Conservation (phyloP, 2,329 filamentous ascomycete genomes). For the Amauroascus niger region DNA sequence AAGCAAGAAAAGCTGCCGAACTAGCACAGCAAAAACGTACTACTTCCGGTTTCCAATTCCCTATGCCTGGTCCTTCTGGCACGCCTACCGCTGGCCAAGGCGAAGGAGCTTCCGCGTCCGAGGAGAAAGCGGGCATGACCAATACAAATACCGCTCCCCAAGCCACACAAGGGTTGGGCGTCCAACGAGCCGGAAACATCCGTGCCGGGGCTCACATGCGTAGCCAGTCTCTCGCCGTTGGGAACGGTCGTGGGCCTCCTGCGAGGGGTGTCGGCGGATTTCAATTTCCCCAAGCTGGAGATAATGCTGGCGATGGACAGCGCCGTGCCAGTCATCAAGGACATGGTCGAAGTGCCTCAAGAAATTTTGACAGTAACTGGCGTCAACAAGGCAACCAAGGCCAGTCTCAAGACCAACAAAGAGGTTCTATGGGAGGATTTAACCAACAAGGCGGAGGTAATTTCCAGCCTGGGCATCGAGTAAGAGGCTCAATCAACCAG, state of each 20-base stretch:
- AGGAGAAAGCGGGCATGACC: slow-evolving; percentile 32
- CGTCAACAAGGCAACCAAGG: slow-evolving; percentile 60
- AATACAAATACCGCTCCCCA: slow-evolving; percentile 33
- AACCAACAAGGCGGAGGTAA: slow-evolving; percentile 57
- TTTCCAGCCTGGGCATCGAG: slow-evolving; percentile 88
- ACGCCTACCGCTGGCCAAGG: slow-evolving; percentile 41
- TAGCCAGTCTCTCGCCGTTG: slow-evolving; percentile 44
- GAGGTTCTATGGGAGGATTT: slow-evolving; percentile 49
- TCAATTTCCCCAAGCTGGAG: slow-evolving; percentile 53
- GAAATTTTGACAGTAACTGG: slow-evolving; percentile 98
- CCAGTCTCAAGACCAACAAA: slow-evolving; percentile 42
- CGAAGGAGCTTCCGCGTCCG: slow-evolving; percentile 48
- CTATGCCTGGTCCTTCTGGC: slow-evolving; percentile 59
- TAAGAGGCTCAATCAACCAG: slow-evolving; percentile 69
- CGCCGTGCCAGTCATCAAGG: slow-evolving; percentile 41
- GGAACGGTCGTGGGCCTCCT: slow-evolving; percentile 57
- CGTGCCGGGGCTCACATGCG: slow-evolving; percentile 61
- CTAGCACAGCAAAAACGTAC: slow-evolving; percentile 93
- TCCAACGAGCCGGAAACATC: slow-evolving; percentile 67
- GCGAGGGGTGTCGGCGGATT: slow-evolving; percentile 61
- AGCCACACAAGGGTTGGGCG: slow-evolving; percentile 54
- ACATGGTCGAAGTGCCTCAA: slow-evolving; percentile 71
- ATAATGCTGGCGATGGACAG: slow-evolving; percentile 44
- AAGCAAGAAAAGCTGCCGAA: slow-evolving; percentile 96
- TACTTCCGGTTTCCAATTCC: slow-evolving; percentile 89